Conservation (phyloP, 345 rosid species). For the Cochlearia excelsa region DNA sequence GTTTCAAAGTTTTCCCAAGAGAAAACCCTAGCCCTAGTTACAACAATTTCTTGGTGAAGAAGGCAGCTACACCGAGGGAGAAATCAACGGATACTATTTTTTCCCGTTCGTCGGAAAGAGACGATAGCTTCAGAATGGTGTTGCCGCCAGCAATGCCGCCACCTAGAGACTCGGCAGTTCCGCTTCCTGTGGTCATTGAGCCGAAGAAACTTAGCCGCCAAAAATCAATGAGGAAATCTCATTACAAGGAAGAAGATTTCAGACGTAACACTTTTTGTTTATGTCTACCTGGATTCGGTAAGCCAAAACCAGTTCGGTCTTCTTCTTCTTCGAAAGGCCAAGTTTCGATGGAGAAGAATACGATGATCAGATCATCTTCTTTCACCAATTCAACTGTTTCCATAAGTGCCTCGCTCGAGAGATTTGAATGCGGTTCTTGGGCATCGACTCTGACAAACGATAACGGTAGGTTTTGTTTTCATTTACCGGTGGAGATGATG, state of each 20-base stretch:
- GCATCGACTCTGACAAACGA: constrained; percentile 52
- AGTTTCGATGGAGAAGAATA: constrained; percentile 32
- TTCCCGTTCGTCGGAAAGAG: constrained; percentile 24
- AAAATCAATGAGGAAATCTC: constrained; percentile 18
- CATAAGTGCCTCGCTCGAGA: constrained; percentile 70
- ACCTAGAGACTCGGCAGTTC: constrained; percentile 31
- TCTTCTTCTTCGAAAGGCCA: constrained; percentile 31
- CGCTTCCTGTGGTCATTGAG: constrained; percentile 38
- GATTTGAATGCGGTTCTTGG: constrained; percentile 89
- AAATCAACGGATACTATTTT: constrained; percentile 14
- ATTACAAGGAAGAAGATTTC: constrained; percentile 45
- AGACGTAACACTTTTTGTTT: constrained; percentile 70
- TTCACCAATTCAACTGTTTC: constrained; percentile 44
- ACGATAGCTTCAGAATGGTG: constrained; percentile 48
- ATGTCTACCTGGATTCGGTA: constrained; percentile 66
- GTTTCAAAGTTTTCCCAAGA: constrained; percentile 25
- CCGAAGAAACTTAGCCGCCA: constrained; percentile 45
- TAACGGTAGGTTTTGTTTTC: constrained; percentile 45
- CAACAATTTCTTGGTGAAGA: constrained; percentile 28
- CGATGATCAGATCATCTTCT: constrained; percentile 31
- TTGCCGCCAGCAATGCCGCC: constrained; percentile 41
- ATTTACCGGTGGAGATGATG: constrained; percentile 66
- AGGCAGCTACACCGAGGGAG: constrained; percentile 2
- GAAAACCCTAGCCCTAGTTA: constrained; percentile 21
- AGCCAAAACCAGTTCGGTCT: constrained; percentile 47